A percentile compares a stretch with the other conserved stretches of the same genome.
These are phyloP conservation scores for Mortierella sp. DNA, from an alignment of 371 early-diverging fungal species.

Conservation along the genomic window DNA sequence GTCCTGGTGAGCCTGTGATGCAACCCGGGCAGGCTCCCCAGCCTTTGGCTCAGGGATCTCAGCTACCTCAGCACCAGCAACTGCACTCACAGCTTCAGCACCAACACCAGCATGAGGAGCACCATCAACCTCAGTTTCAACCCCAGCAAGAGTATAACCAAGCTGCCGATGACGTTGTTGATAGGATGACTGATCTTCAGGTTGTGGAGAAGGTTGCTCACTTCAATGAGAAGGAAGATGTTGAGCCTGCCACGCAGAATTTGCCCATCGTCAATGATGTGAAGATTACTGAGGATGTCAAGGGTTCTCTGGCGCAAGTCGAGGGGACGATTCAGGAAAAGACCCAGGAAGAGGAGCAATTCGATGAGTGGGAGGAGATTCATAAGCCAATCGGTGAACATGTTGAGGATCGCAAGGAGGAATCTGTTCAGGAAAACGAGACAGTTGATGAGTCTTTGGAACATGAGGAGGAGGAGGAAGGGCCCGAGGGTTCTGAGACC, in stretches of 20 bases:
- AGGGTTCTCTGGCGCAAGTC: neutral
- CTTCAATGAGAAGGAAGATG: neutral
- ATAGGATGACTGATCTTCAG: neutral
- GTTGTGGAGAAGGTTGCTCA: conserved; percentile 8
- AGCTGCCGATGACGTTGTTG: neutral
- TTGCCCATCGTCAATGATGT: conserved; percentile 30
- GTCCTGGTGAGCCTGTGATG: neutral
- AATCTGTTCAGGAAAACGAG: neutral
- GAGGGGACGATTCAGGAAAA: neutral
- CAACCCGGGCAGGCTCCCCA: neutral
- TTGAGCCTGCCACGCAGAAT: neutral
- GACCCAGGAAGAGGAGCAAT: neutral
- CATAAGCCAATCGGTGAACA: neutral
- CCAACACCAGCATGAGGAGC: conserved; percentile 52
- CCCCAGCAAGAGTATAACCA: neutral
- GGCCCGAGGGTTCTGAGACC: conserved; percentile 12
- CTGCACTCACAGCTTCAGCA: conserved; percentile 40
- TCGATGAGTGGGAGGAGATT: conserved; percentile 35
- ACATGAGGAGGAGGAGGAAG: neutral
- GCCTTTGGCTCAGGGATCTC: conserved; percentile 19
- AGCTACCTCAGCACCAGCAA: conserved; percentile 46
- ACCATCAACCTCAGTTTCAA: conserved; percentile 37
- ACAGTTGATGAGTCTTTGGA: conserved; percentile 21
- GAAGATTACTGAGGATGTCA: neutral
- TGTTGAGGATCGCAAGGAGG: neutral